Conservation (phyloP, 176 grass and related monocot species). For the Dendrocalamus sinicus region DNA sequence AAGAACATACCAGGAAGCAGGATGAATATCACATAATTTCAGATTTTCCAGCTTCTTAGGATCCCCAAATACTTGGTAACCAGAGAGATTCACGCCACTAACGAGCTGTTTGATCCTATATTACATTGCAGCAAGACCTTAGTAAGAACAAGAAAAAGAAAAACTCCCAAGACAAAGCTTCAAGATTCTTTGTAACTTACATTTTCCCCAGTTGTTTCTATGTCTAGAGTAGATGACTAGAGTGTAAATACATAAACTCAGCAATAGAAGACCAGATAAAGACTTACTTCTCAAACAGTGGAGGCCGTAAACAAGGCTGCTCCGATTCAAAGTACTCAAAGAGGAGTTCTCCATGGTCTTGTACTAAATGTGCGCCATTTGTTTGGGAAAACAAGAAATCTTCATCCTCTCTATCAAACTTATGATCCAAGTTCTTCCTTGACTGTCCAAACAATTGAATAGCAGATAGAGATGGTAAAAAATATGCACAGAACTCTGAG, state of each 20-base stretch:
- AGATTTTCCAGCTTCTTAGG: slow-evolving; percentile 38
- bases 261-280: neutral
- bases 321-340: slow-evolving; percentile 64
- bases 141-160: slow-evolving; percentile 19
- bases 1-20: slow-evolving; percentile 56
- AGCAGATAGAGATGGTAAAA: slow-evolving; percentile 59
- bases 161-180: neutral
- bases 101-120: slow-evolving; percentile 54
- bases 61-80: slow-evolving; percentile 47
- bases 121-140: neutral
- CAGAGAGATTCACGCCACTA: neutral
- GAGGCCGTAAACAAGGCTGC: slow-evolving; percentile 45
- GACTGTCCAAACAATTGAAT: slow-evolving; percentile 55
- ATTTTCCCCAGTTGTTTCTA: neutral
- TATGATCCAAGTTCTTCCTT: slow-evolving; percentile 4
- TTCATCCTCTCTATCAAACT: neutral
- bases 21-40: slow-evolving; percentile 51
- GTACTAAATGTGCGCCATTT: neutral
- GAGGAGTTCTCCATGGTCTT: slow-evolving; percentile 31
- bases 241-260: neutral
- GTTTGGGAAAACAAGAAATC: neutral
- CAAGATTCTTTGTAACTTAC: neutral
- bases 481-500: slow-evolving; percentile 47
- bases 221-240: neutral
- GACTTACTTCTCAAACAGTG: slow-evolving; percentile 56